Evolutionary conservation across 169 alveolate species (phyloP).

Genomic region (Eimeria acervulina): DNA sequence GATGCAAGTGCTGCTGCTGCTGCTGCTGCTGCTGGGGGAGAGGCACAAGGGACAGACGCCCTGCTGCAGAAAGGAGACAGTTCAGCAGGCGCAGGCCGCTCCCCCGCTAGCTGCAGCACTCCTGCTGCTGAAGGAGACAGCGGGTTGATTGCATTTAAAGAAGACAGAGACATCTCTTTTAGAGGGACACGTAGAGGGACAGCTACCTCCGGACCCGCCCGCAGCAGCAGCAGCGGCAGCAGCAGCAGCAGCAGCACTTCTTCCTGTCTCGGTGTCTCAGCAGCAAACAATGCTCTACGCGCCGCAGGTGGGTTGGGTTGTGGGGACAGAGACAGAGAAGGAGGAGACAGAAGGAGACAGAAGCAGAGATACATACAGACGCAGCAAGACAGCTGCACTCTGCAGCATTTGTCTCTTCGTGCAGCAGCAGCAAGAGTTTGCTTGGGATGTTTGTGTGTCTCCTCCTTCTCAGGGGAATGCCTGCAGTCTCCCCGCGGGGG

Average conservation of each 20-base stretch:
- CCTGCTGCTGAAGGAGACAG: slow-evolving; percentile 8
- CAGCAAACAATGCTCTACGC: neutral
- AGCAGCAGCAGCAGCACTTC: neutral
- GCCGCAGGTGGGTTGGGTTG: neutral
- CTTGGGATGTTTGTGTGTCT: too few species aligned
- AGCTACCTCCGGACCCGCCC: neutral
- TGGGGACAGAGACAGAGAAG: neutral
- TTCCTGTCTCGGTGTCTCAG: neutral
- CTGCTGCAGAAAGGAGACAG: neutral
- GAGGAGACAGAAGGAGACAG: too few species aligned
- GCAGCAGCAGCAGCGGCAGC: slow-evolving; percentile 29
- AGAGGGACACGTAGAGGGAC: slow-evolving; percentile 26
- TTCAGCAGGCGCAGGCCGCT: neutral
- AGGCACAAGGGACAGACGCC: neutral
- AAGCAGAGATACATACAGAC: too few species aligned
- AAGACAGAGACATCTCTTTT: neutral
- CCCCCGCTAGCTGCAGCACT: neutral
- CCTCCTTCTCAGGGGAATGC: slow-evolving; percentile 3
- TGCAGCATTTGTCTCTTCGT: neutral
- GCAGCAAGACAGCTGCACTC: neutral
- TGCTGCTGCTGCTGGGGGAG: slow-evolving; percentile 1
- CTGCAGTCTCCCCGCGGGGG: slow-evolving; percentile 22
- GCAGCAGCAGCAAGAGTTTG: too few species aligned
- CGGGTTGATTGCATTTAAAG: neutral
- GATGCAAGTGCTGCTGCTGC: neutral